These are phyloP conservation scores for Eucalyptus rudis DNA, from an alignment of 345 rosid species.

Conservation along the genomic window DNA sequence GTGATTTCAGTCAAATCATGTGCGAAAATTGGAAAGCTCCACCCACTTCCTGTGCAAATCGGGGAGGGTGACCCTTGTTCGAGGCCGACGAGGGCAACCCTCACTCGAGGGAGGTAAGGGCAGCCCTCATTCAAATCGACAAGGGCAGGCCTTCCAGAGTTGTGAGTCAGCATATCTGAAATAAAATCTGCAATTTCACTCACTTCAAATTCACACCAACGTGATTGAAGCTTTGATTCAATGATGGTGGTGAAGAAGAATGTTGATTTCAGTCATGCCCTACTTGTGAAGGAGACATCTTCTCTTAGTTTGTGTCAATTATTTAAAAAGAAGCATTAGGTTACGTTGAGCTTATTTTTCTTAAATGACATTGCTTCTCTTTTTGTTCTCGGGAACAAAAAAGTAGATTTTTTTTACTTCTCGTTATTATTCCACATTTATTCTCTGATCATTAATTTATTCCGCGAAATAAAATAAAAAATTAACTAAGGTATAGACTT, in stretches of 20 bases:
- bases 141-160: background rate
- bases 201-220: rapidly evolving
- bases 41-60: background rate
- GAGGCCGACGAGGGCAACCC: rapidly evolving
- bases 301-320: too few relatives aligned
- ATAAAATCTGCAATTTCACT: background rate
- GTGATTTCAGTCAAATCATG: background rate
- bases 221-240: background rate
- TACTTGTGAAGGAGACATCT: background rate
- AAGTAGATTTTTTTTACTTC: too few relatives aligned
- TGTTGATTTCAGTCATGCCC: background rate
- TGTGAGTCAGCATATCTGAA: background rate
- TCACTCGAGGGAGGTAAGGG: background rate
- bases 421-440: too few relatives aligned
- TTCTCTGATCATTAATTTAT: rapidly evolving
- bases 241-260: background rate
- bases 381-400: rapidly evolving
- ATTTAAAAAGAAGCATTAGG: too few relatives aligned
- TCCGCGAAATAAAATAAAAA: rapidly evolving
- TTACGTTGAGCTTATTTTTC: too few relatives aligned
- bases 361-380: too few relatives aligned
- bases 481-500: too few relatives aligned
- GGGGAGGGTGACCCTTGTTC: background rate
- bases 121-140: too few relatives aligned
- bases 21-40: background rate